Conservation (phyloP, 2,329 filamentous ascomycete species). For the Lachnellula subtilissima region DNA sequence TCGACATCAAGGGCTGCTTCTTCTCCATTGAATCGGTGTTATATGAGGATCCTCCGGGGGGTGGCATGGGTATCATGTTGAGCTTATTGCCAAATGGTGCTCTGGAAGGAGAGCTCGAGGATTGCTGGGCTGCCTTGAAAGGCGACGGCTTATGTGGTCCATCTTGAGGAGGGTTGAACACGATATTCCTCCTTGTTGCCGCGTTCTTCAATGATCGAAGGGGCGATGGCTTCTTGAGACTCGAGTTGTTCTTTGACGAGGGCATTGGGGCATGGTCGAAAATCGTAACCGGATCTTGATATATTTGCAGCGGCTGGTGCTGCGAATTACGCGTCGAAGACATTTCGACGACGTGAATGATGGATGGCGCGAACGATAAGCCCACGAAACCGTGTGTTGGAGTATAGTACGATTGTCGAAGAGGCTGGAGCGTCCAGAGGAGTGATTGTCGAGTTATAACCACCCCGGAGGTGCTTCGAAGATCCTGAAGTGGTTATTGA, state of each 20-base stretch:
- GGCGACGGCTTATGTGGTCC: conserved; percentile 59
- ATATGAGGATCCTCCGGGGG: conserved; percentile 50
- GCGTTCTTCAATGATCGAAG: conserved; percentile 37
- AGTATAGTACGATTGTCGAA: not conserved
- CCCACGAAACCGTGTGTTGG: not conserved
- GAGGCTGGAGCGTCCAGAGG: conserved; percentile 13
- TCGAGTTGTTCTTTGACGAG: conserved; percentile 19
- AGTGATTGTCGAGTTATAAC: no score
- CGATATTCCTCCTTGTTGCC: conserved; percentile 52
- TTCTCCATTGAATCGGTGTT: conserved; percentile 66
- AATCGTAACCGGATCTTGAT: conserved; percentile 48
- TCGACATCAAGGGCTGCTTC: conserved; percentile 55
- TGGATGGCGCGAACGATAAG: conserved; percentile 22
- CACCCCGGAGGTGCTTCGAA: conserved; percentile 5
- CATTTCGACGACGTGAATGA: conserved; percentile 37
- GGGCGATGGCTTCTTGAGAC: conserved; percentile 31
- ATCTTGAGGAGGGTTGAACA: conserved; percentile 57
- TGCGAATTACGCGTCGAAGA: conserved; percentile 43
- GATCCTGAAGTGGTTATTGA: conserved; percentile 16
- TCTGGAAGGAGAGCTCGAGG: conserved; percentile 54
- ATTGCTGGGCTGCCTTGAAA: conserved; percentile 55
- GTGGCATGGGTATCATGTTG: conserved; percentile 63
- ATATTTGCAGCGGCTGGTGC: conserved; percentile 49
- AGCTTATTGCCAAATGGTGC: conserved; percentile 61
- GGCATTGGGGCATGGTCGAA: conserved; percentile 35